A percentile compares a stretch with the other conserved stretches of the same genome.
Evolutionary conservation across 2,329 filamentous ascomycete genomes (phyloP).

Genomic region (Trichoderma simmonsii): DNA sequence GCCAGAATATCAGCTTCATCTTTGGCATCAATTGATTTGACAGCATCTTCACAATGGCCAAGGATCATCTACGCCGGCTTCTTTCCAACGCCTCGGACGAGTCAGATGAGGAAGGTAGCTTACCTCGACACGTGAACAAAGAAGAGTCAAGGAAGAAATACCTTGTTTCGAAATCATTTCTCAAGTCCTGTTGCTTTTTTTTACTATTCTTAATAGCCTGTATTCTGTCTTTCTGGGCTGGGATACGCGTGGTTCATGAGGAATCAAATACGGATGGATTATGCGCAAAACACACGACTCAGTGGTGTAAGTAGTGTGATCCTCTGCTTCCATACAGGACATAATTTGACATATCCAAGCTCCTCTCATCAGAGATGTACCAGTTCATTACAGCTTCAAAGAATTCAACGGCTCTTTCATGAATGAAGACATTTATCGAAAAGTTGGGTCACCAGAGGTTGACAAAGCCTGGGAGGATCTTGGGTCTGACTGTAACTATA

Average conservation of each 20-base stretch:
- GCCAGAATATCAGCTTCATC: background rate
- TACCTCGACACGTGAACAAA: background rate
- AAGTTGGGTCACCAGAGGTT: slow-evolving; percentile 48
- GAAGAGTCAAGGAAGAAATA: background rate
- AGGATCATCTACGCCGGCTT: slow-evolving; percentile 3
- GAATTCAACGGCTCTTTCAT: slow-evolving; percentile 57
- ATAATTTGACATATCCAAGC: slow-evolving; percentile 22
- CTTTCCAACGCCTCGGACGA: background rate
- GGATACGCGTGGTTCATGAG: background rate
- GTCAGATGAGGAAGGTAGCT: slow-evolving; percentile 17
- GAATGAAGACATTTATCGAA: slow-evolving; percentile 51
- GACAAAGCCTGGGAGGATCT: slow-evolving; percentile 54
- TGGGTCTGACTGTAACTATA: slow-evolving; percentile 43
- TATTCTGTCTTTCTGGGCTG: slow-evolving; percentile 16
- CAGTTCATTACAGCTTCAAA: slow-evolving; percentile 32
- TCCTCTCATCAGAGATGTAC: slow-evolving; percentile 34
- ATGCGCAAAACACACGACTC: slow-evolving; percentile 34
- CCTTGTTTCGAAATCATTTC: background rate
- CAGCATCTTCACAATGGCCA: background rate
- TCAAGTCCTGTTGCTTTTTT: background rate
- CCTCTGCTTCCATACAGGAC: background rate
- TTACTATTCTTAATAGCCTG: background rate
- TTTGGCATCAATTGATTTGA: background rate
- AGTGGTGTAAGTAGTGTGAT: slow-evolving; percentile 34
- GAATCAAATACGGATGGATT: slow-evolving; percentile 7